phyloP scores from a whole-genome alignment of 176 grass and related monocot species.

The Carex cristatella region DNA sequence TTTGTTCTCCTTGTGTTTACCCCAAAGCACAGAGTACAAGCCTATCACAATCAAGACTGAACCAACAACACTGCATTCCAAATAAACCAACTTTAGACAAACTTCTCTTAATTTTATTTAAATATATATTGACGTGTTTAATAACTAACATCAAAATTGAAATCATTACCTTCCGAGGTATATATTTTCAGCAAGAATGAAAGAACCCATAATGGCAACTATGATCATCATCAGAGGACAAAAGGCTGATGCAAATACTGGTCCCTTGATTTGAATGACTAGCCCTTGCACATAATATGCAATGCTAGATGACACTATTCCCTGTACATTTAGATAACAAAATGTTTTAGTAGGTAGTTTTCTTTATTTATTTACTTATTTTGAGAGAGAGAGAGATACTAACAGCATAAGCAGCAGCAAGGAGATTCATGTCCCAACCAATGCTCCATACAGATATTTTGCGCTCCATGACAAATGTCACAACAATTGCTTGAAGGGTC shows the following conservation, averaged over 20 bases:
- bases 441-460: slow-evolving; percentile 59
- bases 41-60: slow-evolving; percentile 68
- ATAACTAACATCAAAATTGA: not conserved
- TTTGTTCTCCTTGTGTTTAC: slow-evolving; percentile 80
- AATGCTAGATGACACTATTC: slow-evolving; percentile 98
- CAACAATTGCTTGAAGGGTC: slow-evolving; percentile 86
- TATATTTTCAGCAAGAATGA: slow-evolving; percentile 95
- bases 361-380: not conserved
- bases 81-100: slow-evolving; percentile 1
- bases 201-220: slow-evolving; percentile 97
- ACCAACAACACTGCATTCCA: slow-evolving; percentile 57
- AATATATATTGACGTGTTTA: slow-evolving; percentile 1
- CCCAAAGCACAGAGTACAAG: slow-evolving; percentile 93
- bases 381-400: slow-evolving; percentile 16
- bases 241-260: slow-evolving; percentile 95
- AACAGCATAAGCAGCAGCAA: slow-evolving; percentile 93
- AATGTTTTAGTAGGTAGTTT: slow-evolving; percentile 8
- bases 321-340: slow-evolving; percentile 32
- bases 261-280: slow-evolving; percentile 70
- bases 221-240: slow-evolving; percentile 98
- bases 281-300: slow-evolving; percentile 99
- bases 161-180: slow-evolving; percentile 77
- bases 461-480: slow-evolving; percentile 82
- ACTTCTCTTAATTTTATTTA: not conserved
- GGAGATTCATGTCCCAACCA: slow-evolving; percentile 98